Conservation (phyloP, 1,284 basidiomycete genomes). For the Fomes fomentarius region DNA sequence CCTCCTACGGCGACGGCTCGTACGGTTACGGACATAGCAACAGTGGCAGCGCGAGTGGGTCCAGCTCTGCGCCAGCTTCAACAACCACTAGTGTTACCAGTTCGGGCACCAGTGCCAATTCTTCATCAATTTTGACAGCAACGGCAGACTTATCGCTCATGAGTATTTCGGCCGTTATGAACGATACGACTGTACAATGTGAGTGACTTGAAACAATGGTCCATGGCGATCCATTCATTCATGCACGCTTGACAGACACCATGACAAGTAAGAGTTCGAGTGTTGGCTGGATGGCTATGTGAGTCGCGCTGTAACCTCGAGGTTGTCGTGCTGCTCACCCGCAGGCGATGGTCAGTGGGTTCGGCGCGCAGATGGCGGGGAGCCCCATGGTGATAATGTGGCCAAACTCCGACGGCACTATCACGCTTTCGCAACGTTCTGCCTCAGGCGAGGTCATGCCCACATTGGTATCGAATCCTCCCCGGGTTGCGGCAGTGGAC, state of each 20-base stretch:
- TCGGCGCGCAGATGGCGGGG: conserved; percentile 40
- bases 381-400: conserved; percentile 49
- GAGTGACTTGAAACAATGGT: no score
- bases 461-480: conserved; percentile 38
- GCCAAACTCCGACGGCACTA: conserved; percentile 44
- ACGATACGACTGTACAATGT: conserved; percentile 28
- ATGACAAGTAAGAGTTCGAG: conserved; percentile 23
- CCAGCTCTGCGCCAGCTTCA: conserved; percentile 1
- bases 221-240: neutral
- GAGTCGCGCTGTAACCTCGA: neutral
- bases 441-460: conserved; percentile 39
- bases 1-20: conserved; percentile 2
- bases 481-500: conserved; percentile 36
- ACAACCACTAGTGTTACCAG: conserved; percentile 4
- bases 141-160: conserved; percentile 20
- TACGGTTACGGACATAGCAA: conserved; percentile 1
- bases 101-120: conserved; percentile 1
- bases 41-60: neutral
- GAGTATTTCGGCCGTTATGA: conserved; percentile 29
- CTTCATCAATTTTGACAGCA: conserved; percentile 17
- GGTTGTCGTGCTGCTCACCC: neutral
- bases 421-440: conserved; percentile 46
- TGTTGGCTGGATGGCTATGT: conserved; percentile 34
- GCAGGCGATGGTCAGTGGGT: conserved; percentile 31
- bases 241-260: conserved; percentile 20